These are phyloP conservation scores for Chaetomium olivaceum DNA, from an alignment of 2,329 filamentous ascomycete species.

Conservation along the genomic window DNA sequence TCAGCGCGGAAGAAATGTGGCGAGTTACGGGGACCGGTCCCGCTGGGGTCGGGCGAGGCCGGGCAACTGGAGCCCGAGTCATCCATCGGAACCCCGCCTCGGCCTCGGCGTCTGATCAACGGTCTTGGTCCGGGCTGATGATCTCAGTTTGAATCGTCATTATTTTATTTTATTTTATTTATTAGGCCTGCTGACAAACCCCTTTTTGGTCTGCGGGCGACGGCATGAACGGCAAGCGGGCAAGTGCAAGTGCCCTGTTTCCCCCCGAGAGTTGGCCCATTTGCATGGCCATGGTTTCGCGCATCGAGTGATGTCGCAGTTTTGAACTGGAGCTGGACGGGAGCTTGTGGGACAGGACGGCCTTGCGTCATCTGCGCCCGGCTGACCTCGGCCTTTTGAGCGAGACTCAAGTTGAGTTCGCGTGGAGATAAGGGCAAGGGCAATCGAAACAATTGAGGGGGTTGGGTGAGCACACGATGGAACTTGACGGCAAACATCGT, in stretches of 20 bases:
- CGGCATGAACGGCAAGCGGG: background rate
- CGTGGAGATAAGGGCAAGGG: background rate
- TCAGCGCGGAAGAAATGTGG: background rate
- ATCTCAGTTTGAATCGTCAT: background rate
- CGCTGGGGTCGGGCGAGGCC: background rate
- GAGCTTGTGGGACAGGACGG: background rate
- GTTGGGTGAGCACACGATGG: too few species aligned
- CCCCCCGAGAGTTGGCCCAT: background rate
- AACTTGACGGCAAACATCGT: background rate
- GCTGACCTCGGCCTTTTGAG: background rate
- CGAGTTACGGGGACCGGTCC: background rate
- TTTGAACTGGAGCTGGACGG: background rate
- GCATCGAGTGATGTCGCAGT: conserved; percentile 11
- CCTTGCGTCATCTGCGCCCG: background rate
- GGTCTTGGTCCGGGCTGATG: background rate
- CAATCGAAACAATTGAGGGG: background rate
- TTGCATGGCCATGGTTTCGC: background rate
- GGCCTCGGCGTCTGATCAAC: background rate
- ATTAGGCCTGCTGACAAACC: background rate
- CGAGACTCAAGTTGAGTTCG: background rate
- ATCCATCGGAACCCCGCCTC: conserved; percentile 4
- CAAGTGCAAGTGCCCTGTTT: background rate
- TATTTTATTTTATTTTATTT: background rate
- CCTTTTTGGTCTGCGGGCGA: background rate
- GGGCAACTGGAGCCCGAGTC: background rate